These are phyloP conservation scores for Bretschneidera sinensis DNA, from an alignment of 345 rosid species.

Conservation along the genomic window DNA sequence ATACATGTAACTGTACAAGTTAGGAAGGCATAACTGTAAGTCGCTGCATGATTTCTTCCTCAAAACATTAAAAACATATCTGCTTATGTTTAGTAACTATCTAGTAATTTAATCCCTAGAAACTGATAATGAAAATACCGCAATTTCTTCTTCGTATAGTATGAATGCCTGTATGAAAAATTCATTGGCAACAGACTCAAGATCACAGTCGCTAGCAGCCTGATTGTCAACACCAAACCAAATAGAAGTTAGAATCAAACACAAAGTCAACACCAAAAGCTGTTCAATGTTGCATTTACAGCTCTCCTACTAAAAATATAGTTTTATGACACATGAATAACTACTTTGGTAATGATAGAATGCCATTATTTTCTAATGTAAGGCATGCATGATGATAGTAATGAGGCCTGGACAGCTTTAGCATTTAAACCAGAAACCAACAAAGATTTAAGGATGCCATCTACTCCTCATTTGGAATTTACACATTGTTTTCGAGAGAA, in stretches of 20 bases:
- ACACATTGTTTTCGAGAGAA: background rate
- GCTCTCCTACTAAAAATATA: background rate
- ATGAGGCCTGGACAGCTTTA: background rate
- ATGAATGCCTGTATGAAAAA: conserved; percentile 78
- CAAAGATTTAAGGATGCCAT: no score
- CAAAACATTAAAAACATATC: background rate
- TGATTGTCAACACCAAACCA: conserved; percentile 27
- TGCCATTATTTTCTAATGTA: background rate
- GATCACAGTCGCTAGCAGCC: conserved; percentile 82
- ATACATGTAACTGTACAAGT: conserved; percentile 1
- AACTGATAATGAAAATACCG: conserved; percentile 35
- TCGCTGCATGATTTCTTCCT: background rate
- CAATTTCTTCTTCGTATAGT: conserved; percentile 83
- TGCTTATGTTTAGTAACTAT: no score
- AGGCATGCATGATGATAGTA: no score
- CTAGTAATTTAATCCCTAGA: no score
- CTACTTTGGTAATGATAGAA: background rate
- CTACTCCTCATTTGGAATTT: no score
- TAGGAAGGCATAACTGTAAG: background rate
- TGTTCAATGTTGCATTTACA: background rate
- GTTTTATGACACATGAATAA: background rate
- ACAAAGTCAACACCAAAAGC: background rate
- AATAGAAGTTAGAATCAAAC: conserved; percentile 1
- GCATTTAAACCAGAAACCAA: background rate
- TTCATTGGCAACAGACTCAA: conserved; percentile 84